phyloP scores from a whole-genome alignment of 352 stramenopile species.

The Salisapilia sapeloensis region DNA sequence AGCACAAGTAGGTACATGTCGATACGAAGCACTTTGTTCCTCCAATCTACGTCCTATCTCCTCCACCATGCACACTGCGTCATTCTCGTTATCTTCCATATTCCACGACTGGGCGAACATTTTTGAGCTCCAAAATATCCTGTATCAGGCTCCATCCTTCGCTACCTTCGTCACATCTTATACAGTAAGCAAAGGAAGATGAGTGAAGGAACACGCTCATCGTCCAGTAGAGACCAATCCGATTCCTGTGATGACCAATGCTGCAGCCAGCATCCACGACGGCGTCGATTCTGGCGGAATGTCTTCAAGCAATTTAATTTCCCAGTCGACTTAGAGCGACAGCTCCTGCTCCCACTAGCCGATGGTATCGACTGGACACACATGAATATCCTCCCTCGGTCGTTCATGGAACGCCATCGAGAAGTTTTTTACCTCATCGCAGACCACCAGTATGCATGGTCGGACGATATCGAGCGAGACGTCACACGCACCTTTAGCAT shows the following conservation, averaged over 20 bases:
- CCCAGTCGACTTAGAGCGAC: conserved; percentile 34
- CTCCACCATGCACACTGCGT: neutral
- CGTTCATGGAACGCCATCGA: conserved; percentile 50
- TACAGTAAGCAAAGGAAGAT: too few species aligned
- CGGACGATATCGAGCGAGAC: conserved; percentile 52
- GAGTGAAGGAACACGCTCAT: too few species aligned
- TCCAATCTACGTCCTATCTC: neutral
- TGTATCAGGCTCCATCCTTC: too few species aligned
- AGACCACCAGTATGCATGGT: conserved; percentile 43
- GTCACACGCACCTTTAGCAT: conserved; percentile 78
- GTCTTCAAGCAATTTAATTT: conserved; percentile 74
- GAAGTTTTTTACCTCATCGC: conserved; percentile 70
- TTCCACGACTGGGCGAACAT: too few species aligned
- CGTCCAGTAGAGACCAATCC: too few species aligned
- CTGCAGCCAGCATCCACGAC: too few species aligned
- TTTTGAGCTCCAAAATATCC: too few species aligned
- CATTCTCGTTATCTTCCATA: too few species aligned
- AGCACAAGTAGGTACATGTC: neutral
- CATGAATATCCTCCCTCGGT: conserved; percentile 18
- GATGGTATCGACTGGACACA: conserved; percentile 46
- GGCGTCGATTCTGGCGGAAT: conserved; percentile 57
- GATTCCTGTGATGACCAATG: too few species aligned
- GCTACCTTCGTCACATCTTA: too few species aligned
- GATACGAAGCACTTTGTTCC: neutral
- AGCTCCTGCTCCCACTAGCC: conserved; percentile 43